Conservation (phyloP, 2,329 filamentous ascomycete species). For the Fusarium abutilonis region DNA sequence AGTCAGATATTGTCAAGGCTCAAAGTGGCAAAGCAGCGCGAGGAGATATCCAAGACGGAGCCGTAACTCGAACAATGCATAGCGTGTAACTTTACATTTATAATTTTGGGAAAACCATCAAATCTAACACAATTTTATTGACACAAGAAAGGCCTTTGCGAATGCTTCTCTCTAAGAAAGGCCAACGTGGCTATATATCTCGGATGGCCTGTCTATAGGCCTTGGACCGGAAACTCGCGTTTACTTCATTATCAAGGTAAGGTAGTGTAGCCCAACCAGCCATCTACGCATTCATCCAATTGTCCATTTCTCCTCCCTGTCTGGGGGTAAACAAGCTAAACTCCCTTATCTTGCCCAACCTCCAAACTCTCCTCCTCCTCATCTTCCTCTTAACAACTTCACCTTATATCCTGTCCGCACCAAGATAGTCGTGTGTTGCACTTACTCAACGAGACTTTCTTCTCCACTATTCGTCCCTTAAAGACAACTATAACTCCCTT, state of each 20-base stretch:
- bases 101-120: neutral
- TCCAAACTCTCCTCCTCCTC: constrained; percentile 8
- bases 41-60: constrained; percentile 10
- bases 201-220: constrained; percentile 23
- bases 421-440: constrained; percentile 27
- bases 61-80: constrained; percentile 27
- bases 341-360: constrained; percentile 7
- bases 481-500: constrained; percentile 4
- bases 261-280: constrained; percentile 18
- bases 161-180: constrained; percentile 1
- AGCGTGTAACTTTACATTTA: neutral
- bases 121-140: neutral
- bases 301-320: constrained; percentile 25
- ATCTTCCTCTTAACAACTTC: constrained; percentile 13
- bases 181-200: constrained; percentile 12
- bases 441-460: constrained; percentile 32
- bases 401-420: neutral
- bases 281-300: constrained; percentile 25
- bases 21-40: constrained; percentile 31
- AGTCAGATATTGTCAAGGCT: constrained; percentile 35
- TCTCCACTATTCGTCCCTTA: constrained; percentile 30
- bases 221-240: constrained; percentile 30
- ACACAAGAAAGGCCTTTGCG: neutral
- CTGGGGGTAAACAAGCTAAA: constrained; percentile 17
- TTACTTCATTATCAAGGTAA: constrained; percentile 27